These are phyloP conservation scores for Cotoneaster glaucophyllus DNA, from an alignment of 306 rosid species.

Conservation along the genomic window DNA sequence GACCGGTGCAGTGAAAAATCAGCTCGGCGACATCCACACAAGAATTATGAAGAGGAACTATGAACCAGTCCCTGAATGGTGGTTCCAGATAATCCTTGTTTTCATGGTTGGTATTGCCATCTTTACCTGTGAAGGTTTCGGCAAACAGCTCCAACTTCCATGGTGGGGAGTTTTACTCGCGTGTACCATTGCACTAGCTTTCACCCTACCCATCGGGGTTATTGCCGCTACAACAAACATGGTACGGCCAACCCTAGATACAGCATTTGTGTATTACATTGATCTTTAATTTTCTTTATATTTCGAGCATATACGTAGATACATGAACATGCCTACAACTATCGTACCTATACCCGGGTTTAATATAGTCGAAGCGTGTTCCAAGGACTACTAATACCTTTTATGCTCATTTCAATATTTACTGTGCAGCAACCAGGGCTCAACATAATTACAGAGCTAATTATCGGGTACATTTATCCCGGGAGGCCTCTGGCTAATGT, in stretches of 20 bases:
- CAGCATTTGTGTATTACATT: too few relatives aligned
- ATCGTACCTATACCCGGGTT: too few relatives aligned
- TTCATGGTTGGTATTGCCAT: constrained; percentile 37
- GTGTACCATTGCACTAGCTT: constrained; percentile 49
- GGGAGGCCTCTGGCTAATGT: constrained; percentile 83
- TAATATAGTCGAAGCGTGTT: background rate
- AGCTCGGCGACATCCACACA: constrained; percentile 53
- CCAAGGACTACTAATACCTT: too few relatives aligned
- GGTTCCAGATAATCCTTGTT: constrained; percentile 53
- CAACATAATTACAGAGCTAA: constrained; percentile 64
- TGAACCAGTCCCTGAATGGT: constrained; percentile 73
- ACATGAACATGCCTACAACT: too few relatives aligned
- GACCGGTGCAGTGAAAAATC: background rate
- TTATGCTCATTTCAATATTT: too few relatives aligned
- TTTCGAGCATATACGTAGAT: too few relatives aligned
- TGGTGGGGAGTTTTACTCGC: constrained; percentile 92
- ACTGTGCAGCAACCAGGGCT: constrained; percentile 58
- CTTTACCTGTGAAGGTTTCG: constrained; percentile 68
- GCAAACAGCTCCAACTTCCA: constrained; percentile 77
- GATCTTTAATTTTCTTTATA: too few relatives aligned
- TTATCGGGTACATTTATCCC: constrained; percentile 66
- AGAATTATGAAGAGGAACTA: constrained; percentile 71
- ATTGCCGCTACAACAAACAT: constrained; percentile 78
- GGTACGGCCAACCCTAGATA: too few relatives aligned
- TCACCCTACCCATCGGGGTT: constrained; percentile 74